These are phyloP conservation scores for Rhododendron henanense DNA, from an alignment of 148 eudicot species.

Conservation along the genomic window DNA sequence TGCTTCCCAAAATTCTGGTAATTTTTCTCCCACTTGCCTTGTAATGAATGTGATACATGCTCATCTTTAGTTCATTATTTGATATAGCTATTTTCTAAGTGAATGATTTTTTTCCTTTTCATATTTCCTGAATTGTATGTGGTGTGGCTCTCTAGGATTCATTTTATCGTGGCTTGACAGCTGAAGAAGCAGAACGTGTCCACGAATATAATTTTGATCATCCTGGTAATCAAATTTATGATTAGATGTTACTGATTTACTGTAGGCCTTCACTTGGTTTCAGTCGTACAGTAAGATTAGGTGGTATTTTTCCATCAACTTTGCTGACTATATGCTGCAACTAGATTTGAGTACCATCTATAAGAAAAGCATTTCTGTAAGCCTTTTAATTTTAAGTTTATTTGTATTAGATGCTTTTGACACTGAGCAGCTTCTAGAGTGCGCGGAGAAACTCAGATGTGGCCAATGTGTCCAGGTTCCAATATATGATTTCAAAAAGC, in stretches of 20 bases:
- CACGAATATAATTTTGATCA: slow-evolving; percentile 98
- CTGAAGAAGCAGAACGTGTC: slow-evolving; percentile 69
- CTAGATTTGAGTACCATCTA: background rate
- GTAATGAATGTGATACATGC: background rate
- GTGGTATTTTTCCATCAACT: background rate
- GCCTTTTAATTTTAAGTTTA: background rate
- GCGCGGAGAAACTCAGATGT: slow-evolving; percentile 54
- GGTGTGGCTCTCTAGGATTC: slow-evolving; percentile 58
- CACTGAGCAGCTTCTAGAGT: slow-evolving; percentile 92
- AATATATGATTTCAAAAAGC: slow-evolving; percentile 89
- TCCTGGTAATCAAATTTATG: background rate
- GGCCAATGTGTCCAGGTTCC: slow-evolving; percentile 87
- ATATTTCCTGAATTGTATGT: slow-evolving; percentile 8
- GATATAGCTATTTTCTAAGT: background rate
- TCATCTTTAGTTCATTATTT: background rate
- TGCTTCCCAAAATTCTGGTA: background rate
- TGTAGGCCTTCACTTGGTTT: background rate
- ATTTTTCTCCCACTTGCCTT: background rate
- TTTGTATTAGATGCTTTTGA: slow-evolving; percentile 84
- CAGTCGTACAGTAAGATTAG: background rate
- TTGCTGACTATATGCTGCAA: slow-evolving; percentile 7
- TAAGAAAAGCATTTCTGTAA: background rate
- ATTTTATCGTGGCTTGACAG: slow-evolving; percentile 87
- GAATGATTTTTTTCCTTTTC: background rate
- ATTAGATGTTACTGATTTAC: background rate